Evolutionary conservation across 2,329 filamentous ascomycete species (phyloP), one percentile per base, ranked within the genome.

Genomic region (Claviceps pusilla): DNA sequence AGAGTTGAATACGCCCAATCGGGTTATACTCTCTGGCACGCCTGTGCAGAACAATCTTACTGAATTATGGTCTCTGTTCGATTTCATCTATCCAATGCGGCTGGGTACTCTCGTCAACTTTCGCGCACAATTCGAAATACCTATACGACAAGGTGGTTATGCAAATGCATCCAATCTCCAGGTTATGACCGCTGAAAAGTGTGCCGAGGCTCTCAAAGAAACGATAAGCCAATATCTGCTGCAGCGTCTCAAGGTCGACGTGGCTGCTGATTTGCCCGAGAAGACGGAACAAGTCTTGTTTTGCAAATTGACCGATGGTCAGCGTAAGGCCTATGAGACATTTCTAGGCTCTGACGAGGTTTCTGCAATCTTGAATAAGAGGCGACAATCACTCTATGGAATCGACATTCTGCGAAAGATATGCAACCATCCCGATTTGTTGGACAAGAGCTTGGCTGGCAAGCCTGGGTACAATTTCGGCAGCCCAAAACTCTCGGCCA

Each of bases 221-320:
- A 84, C 89, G 0, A 95, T 98, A 61, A 90, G 87, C 61, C 89
- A 91, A 2, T 98, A 96, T 64, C 76, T 98, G 5, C 76, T 98
- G 3, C 91, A 97, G 64, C 82, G 93, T 9, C 82, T 95, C 65
- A 98, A 98, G 69, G 81, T 86, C 2, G 93, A 98, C 66, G 93
- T 98, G 14, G 91, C 93, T 4, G 82, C 90, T 7, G 91, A 97
- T 66, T 73, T 98, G 12, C 93, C 93, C 0, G 88, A 95, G 68
- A 98, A 98, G 75, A 95, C 84, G 51, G 93, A 98, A 66, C 88
- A 95, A 61, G 93, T 98, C 0, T 74, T 98, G 3, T 97, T 98
- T 67, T 97, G 93, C 71, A 95, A 94, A 65, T 73, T 98, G 57
- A 95, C 90, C 0, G 66, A 69, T 10, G 67, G 83, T 14, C 93